phyloP scores from a whole-genome alignment of 805 yeast species.

The Sungouiella blattae region DNA sequence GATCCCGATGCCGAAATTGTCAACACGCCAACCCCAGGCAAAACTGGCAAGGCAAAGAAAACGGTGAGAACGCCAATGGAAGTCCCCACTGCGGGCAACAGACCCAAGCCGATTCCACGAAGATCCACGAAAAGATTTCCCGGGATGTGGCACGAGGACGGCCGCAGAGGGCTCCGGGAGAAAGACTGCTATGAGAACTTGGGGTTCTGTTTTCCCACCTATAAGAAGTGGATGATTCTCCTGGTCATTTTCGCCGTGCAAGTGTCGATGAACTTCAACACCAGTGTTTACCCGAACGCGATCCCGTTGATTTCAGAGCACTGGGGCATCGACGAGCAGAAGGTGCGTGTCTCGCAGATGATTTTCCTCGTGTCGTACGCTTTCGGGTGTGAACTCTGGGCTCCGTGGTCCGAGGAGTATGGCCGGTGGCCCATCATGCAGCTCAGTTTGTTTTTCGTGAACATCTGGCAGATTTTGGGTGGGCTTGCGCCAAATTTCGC shows the following conservation, averaged over 20 bases:
- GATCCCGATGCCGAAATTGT: too few relatives aligned
- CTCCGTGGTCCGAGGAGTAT: constrained; percentile 34
- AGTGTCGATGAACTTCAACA: constrained; percentile 39
- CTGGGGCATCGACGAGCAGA: constrained; percentile 19
- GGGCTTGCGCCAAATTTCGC: constrained; percentile 29
- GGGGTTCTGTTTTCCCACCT: constrained; percentile 29
- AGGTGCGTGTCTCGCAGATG: constrained; percentile 26
- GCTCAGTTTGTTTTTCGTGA: constrained; percentile 24
- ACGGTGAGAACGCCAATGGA: too few relatives aligned
- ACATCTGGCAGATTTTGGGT: constrained; percentile 31
- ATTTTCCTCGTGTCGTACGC: constrained; percentile 29
- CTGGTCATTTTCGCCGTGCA: constrained; percentile 36
- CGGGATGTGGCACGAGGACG: constrained; percentile 22
- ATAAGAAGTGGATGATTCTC: constrained; percentile 34
- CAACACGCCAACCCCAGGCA: too few relatives aligned
- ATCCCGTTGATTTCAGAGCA: constrained; percentile 20
- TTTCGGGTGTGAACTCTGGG: constrained; percentile 34
- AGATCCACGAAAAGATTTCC: neutral
- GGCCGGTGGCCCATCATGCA: constrained; percentile 35
- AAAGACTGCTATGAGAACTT: constrained; percentile 33
- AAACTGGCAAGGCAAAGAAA: too few relatives aligned
- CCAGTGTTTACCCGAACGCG: constrained; percentile 30
- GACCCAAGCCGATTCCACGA: neutral
- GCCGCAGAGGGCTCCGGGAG: constrained; percentile 27
- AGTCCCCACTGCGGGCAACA: too few relatives aligned